Evolutionary conservation across 225 moss, liverwort and hornwort species (phyloP).

Genomic region (Sphagnum contortum): DNA sequence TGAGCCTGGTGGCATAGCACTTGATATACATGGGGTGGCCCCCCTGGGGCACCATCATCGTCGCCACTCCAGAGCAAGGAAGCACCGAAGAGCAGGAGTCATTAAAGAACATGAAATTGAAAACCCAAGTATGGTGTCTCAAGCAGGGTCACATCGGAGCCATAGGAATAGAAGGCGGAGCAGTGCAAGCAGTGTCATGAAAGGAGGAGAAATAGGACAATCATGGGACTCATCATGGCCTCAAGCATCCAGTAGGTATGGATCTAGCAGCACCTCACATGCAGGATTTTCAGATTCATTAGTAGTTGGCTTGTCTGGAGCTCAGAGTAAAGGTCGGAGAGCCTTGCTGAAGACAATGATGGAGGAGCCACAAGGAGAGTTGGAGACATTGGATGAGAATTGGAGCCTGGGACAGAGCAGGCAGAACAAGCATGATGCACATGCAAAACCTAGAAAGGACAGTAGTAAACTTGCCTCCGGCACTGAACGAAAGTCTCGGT

Average conservation of each 20-base stretch:
- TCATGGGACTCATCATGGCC: too few species aligned
- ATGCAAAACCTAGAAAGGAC: constrained; percentile 32
- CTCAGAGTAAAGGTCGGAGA: constrained; percentile 5
- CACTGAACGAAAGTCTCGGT: constrained; percentile 32
- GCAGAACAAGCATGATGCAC: constrained; percentile 1
- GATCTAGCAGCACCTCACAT: too few species aligned
- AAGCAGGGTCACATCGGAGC: constrained; percentile 15
- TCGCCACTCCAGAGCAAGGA: constrained; percentile 4
- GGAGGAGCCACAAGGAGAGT: constrained; percentile 35
- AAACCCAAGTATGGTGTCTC: constrained; percentile 12
- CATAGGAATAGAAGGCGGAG: constrained; percentile 13
- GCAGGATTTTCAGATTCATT: too few species aligned
- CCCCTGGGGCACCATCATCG: constrained; percentile 9
- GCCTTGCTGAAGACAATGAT: constrained; percentile 23
- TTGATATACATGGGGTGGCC: constrained; percentile 4
- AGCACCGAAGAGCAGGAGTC: constrained; percentile 15
- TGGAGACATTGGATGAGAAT: constrained; percentile 6
- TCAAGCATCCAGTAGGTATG: too few species aligned
- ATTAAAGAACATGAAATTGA: constrained; percentile 8
- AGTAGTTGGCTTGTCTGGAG: too few species aligned
- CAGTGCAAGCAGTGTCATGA: too few species aligned
- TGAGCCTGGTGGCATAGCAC: not conserved
- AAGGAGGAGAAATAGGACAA: too few species aligned
- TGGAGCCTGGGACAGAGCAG: not conserved
- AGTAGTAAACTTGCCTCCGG: constrained; percentile 18